Evolutionary conservation across 164 flowering plant species (phyloP), one percentile per base, ranked within the genome.

Genomic region (Macadamia integrifolia): DNA sequence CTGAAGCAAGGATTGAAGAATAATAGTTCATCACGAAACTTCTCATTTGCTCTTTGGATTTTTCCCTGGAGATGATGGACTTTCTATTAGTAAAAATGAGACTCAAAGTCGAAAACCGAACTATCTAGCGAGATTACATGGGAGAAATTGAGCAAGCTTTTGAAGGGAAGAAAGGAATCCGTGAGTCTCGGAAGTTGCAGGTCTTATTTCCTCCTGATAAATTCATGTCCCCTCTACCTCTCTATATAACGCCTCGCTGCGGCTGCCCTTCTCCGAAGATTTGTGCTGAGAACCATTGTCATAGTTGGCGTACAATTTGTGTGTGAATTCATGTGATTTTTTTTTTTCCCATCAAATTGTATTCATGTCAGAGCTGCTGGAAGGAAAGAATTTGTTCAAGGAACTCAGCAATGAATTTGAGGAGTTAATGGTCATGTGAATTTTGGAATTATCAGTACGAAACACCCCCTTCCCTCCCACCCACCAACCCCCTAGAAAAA

Each of bases 361-460:
- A 5, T 2, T 35, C 5, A 35, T 88, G 8, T 84, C 90, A 15
- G 91, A 88, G 77, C 75, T 90, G 70, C 76, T 93, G 69, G 98
- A 88, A 73, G 97, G 95, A 60, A 93, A 84, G 76, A 68, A 81
- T 3, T 72, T 85, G 66, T 82, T 89, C 66, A 85, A 85, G 76
- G 90, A 89, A 59, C 76, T 89, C 72, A 86, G 82, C 66, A 74
- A 79, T 58, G 90, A 84, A 61, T 88, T 89, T 75, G 98, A 93
- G 80, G 97, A 90, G 72, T 82, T 85, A 11, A 53, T 90, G 80
- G 81, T 89, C 50, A 57, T 42, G 96, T 88, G 67, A 83, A 88
- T 74, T 50, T 9, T 32, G 2, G 32, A 10, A 35, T 23, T 23
- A 35, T 35, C 40, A 35, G 0, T 23, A 23, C 23, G 23, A 23